These are phyloP conservation scores for Zalaria sp. DNA, from an alignment of 2,329 filamentous ascomycete species.

Conservation along the genomic window DNA sequence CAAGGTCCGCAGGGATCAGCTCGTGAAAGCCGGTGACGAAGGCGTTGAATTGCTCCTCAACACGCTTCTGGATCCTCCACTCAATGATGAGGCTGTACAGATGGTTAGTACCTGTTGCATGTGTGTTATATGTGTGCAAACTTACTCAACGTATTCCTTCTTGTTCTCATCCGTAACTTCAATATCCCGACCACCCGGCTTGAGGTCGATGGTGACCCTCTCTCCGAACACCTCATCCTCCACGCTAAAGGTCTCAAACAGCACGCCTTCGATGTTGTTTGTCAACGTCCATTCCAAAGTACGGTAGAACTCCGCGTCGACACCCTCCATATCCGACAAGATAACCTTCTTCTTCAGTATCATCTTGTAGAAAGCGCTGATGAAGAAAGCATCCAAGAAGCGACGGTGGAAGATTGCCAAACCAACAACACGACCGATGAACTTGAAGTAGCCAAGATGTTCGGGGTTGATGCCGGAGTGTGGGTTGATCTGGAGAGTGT, in stretches of 20 bases:
- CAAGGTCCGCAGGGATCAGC: conserved; percentile 86
- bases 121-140: conserved; percentile 6
- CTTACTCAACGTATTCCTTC: conserved; percentile 89
- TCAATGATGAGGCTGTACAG: conserved; percentile 68
- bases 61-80: conserved; percentile 98
- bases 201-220: conserved; percentile 84
- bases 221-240: conserved; percentile 97
- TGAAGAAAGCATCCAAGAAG: conserved; percentile 98
- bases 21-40: conserved; percentile 98
- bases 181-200: conserved; percentile 77
- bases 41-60: conserved; percentile 94
- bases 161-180: conserved; percentile 98
- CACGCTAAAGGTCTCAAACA: conserved; percentile 92
- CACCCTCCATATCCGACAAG: conserved; percentile 94
- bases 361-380: conserved; percentile 99
- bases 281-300: conserved; percentile 96
- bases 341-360: conserved; percentile 84
- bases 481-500: conserved; percentile 98
- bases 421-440: conserved; percentile 93
- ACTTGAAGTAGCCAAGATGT: conserved; percentile 99
- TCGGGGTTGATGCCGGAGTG: conserved; percentile 98
- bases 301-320: conserved; percentile 93
- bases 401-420: conserved; percentile 95
- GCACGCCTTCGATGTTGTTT: conserved; percentile 88
- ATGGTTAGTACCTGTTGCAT: conserved; percentile 4